Evolutionary conservation across 345 rosid genomes (phyloP), one percentile per base, ranked within the genome.

Genomic region (Heritiera littoralis): DNA sequence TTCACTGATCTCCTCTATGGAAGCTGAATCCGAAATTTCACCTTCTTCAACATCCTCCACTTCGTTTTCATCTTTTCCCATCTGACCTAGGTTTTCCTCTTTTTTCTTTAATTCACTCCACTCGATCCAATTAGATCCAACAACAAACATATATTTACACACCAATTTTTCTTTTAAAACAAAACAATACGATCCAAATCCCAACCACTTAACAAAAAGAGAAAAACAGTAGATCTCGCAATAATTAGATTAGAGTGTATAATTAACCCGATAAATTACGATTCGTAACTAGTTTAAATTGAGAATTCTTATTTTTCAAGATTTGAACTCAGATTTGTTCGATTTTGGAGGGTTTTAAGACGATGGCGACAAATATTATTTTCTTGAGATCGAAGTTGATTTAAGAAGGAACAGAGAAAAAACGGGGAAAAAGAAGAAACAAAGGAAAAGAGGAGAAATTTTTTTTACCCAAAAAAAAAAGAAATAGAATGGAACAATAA

Each of bases 1-100:
- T 73, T 83, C 88, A 78, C 89, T 88, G 85, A 89, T 92, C 86
- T 86, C 94, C 79, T 92, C 91, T 63, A 91, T 86, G 46, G 95
- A 93, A 43, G 82, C 89, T 35, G 92, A 58, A 84, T 87, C 97
- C 0, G 99, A 90, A 75, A 93, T 93, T 77, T 95, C 98, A 56
- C 99, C 99, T 76, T 93, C 99, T 78, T 95, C 99, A 3, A 86
- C 96, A 79, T 93, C 97, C 69, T 71, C 92, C 43, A 80, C 77
- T 80, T 43, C 43, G 11, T 48, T 77, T 23, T 78, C 91, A 82
- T 86, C 91, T 63, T 81, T 81, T 55, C 81, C 86, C 92, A 89
- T 86, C 71, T 69, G 46, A 69, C 12, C 81, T 73, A 81, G 85
- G 86, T 81, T 82, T 86, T 63, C 74, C 61, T 52, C 40, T 72